Percentiles rank a stretch among this genome's conserved stretches.
Evolutionary conservation across 1,284 basidiomycete species (phyloP).

Genomic region (Cryptococcus neoformans): DNA sequence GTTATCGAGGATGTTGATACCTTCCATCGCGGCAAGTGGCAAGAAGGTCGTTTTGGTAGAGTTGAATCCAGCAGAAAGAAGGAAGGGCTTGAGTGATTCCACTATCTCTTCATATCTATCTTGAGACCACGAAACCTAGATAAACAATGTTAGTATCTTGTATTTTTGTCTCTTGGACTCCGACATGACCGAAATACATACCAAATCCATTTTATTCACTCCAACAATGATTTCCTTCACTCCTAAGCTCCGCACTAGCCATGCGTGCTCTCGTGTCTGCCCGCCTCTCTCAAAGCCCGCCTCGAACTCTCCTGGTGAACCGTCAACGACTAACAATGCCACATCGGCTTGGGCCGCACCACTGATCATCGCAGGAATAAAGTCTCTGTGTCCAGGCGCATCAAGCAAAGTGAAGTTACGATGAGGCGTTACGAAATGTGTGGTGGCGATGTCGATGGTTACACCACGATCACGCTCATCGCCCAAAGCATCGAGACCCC

Average conservation of each 20-base stretch:
- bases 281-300: slow-evolving; percentile 91
- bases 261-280: slow-evolving; percentile 94
- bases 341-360: slow-evolving; percentile 97
- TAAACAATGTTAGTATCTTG: background rate
- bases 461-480: slow-evolving; percentile 95
- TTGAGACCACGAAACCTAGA: slow-evolving; percentile 76
- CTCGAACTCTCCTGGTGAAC: slow-evolving; percentile 88
- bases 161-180: background rate
- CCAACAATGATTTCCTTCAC: slow-evolving; percentile 90
- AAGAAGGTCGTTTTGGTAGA: slow-evolving; percentile 74
- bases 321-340: slow-evolving; percentile 92
- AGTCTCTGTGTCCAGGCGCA: slow-evolving; percentile 95
- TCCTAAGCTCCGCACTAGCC: slow-evolving; percentile 91
- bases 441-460: slow-evolving; percentile 94
- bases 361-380: slow-evolving; percentile 99
- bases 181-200: slow-evolving; percentile 42
- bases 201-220: slow-evolving; percentile 92
- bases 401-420: slow-evolving; percentile 88
- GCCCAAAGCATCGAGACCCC: slow-evolving; percentile 89
- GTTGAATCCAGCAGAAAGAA: slow-evolving; percentile 82
- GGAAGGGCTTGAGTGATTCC: slow-evolving; percentile 69
- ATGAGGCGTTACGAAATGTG: slow-evolving; percentile 72
- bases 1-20: slow-evolving; percentile 67
- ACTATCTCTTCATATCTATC: slow-evolving; percentile 83
- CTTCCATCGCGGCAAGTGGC: slow-evolving; percentile 86